Base-by-base conservation (phyloP, 176 grass and related monocot genomes). In the Poa pratensis region DNA sequence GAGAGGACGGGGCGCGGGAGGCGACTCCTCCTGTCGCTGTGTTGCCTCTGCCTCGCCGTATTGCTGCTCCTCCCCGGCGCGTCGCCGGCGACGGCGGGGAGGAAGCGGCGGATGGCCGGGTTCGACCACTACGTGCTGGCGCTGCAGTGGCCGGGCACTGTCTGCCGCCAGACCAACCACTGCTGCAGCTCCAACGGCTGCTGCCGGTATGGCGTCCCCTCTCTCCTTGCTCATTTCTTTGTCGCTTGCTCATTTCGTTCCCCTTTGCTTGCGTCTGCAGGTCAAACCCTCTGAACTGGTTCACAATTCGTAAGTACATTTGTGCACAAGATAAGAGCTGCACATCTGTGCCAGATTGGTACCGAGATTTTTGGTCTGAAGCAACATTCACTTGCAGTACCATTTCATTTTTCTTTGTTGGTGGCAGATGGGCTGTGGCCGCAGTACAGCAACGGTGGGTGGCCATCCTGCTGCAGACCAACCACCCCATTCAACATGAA, bases 181-280 rank as follows among this genome's bases (percentile, higher is more conserved):
- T 96, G 93, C 82, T 99, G 96, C 90, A 82, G 82, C 75, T 81
- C 86, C 86, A 99, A 99, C 84, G 96, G 88, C 59, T 96, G 96
- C 83, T 99, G 96, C 96, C 54, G 96, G 94, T 90, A n/a, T 9
- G 86, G 90, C 84, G 55, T 68, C 37, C 64, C 9, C 16, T 30
- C 69, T 12, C 27, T 16, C 34, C 11, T 20, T 19, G 0, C 16
- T 3, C 5, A 13, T 28, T n/a, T 15, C 59, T 55, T 39, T 0
- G 35, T 37, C 35, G 35, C 30, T 32, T 67, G 57, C 69, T 93
- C 68, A 91, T 72, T 55, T 79, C 27, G 35, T 22, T 84, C 28
- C 75, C 66, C 37, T 82, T 70, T 15, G 49, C 51, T 39, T 9
- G 39, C 35, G 46, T 91, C 72, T 86, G 87, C 91, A 99, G 96